Conservation (phyloP, 2,329 filamentous ascomycete genomes). For the Arthrobotrys pseudoclavata region DNA sequence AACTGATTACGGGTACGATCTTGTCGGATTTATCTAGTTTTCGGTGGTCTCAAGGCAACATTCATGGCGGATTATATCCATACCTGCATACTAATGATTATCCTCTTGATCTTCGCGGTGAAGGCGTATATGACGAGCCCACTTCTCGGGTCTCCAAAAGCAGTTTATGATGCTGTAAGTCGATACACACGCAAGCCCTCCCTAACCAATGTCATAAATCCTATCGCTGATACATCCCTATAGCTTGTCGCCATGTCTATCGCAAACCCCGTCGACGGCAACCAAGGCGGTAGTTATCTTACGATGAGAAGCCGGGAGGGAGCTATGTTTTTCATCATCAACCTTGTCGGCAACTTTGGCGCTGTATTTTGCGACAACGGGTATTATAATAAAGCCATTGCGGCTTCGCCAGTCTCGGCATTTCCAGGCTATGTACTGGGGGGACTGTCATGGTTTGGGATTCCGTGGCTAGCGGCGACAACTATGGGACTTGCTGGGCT, state of each 20-base stretch:
- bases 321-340: constrained; percentile 91
- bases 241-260: constrained; percentile 75
- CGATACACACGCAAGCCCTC: not conserved
- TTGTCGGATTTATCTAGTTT: constrained; percentile 61
- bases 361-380: constrained; percentile 81
- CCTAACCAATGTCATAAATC: not conserved
- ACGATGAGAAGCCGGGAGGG: constrained; percentile 87
- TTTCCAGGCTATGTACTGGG: constrained; percentile 90
- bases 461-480: constrained; percentile 88
- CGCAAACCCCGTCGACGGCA: constrained; percentile 81
- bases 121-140: constrained; percentile 82
- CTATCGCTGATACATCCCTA: not conserved
- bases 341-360: constrained; percentile 85
- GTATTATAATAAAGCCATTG: constrained; percentile 95
- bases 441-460: constrained; percentile 92
- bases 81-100: constrained; percentile 83
- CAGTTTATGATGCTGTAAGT: constrained; percentile 77
- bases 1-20: no score
- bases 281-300: constrained; percentile 83
- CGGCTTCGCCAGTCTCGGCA: constrained; percentile 85
- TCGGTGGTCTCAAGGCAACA: constrained; percentile 71
- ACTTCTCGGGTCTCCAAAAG: constrained; percentile 79
- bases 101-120: constrained; percentile 87
- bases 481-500: constrained; percentile 88
- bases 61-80: constrained; percentile 89